Evolutionary conservation across 176 grass and related monocot genomes (phyloP), one percentile per base, ranked within the genome.

Genomic region (Poa annua): DNA sequence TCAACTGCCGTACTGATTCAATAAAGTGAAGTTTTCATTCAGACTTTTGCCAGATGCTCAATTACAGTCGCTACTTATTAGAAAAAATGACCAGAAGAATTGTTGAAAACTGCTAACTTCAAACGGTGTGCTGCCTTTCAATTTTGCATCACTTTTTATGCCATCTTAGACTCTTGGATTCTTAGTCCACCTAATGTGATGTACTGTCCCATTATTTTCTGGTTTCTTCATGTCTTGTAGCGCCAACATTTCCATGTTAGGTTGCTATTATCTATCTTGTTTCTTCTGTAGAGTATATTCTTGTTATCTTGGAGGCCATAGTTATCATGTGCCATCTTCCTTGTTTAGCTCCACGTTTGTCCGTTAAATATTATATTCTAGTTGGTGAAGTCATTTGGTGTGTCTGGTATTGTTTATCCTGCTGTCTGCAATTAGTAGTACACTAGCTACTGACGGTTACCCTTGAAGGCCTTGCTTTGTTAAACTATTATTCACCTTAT

Each of bases 381-480:
- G 56, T 78, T 72, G 75, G 34, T 77, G 64, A 48, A 80, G 71
- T 64, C 36, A 78, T 82, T 10, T 86, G 16, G 14, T 81, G n/a
- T 53, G 54, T 29, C 11, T 44, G 56, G 22, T 44, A 73, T 85
- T 89, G 72, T 78, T 86, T 89, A 45, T 82, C 55, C 13, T 56
- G 35, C 10, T 38, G 78, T 45, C 25, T 82, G 55, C 65, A 86
- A 11, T 77, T 48, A 77, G 24, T 70, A 65, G 71, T 64, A 80
- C 29, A 29, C 29, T 29, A 29, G 29, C 29, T 29, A 29, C 29
- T 29, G 29, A 29, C 29, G 29, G 29, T 29, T 45, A 84, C 81
- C 67, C 45, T 71, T 78, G 17, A 13, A 20, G 39, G 15, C 45
- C 19, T 85, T 89, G 44, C 34, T 63, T 77, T 76, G 71, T 76